Evolutionary conservation across 106 monocot species (phyloP).

Genomic region (Iris macrosiphon): DNA sequence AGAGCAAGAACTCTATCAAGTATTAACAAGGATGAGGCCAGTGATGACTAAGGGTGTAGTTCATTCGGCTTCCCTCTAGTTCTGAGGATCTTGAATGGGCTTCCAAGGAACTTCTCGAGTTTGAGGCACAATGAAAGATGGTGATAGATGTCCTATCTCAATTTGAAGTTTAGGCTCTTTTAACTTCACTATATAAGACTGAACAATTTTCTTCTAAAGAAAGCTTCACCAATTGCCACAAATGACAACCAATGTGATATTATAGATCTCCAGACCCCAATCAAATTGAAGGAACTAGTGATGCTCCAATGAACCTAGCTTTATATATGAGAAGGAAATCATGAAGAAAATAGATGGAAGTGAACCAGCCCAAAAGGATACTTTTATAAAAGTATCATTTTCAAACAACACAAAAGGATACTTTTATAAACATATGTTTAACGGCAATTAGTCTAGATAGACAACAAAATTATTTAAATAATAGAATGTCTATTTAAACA

Average conservation of each 20-base stretch:
- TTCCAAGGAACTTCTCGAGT: conserved; percentile 85
- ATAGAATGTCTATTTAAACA: too few relatives aligned
- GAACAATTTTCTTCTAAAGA: conserved; percentile 69
- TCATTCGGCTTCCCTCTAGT: conserved; percentile 46
- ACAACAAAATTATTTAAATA: too few relatives aligned
- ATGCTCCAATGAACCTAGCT: conserved; percentile 20
- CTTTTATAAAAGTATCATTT: conserved; percentile 91
- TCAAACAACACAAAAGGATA: too few relatives aligned
- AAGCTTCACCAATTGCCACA: conserved; percentile 40
- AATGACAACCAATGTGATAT: conserved; percentile 67
- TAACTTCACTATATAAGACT: conserved; percentile 85
- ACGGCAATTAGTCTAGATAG: too few relatives aligned
- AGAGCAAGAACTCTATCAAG: too few relatives aligned
- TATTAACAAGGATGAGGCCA: too few relatives aligned
- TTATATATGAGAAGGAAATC: conserved; percentile 50
- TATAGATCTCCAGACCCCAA: conserved; percentile 59
- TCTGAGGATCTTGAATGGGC: conserved; percentile 43
- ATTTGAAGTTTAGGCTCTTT: conserved; percentile 84
- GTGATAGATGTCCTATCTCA: conserved; percentile 64
- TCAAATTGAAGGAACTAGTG: conserved; percentile 59
- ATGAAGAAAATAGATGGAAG: conserved; percentile 38
- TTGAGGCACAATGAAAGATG: conserved; percentile 80
- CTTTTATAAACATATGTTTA: too few relatives aligned
- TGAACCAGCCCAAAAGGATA: conserved; percentile 39
- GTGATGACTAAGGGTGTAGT: too few relatives aligned